Conservation (phyloP, 2,329 filamentous ascomycete genomes). For the Verticillium alfalfae region DNA sequence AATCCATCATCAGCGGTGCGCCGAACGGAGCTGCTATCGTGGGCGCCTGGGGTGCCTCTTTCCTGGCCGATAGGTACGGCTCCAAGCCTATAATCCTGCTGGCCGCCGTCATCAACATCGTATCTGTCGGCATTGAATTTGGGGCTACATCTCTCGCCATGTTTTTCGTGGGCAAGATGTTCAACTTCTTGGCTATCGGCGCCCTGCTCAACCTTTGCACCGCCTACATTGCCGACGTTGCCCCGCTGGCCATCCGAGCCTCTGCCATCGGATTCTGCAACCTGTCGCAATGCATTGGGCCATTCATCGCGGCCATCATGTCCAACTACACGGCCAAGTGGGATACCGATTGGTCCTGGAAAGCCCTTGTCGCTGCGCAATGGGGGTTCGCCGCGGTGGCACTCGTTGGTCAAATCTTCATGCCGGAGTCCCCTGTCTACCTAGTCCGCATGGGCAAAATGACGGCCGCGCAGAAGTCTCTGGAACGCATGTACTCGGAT, state of each 20-base stretch:
- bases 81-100: slow-evolving; percentile 15
- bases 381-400: slow-evolving; percentile 32
- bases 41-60: slow-evolving; percentile 16
- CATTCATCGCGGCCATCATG: slow-evolving; percentile 30
- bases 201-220: slow-evolving; percentile 30
- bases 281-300: slow-evolving; percentile 31
- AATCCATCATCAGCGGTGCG: slow-evolving; percentile 19
- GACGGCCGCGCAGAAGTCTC: slow-evolving; percentile 22
- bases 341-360: slow-evolving; percentile 32
- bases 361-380: slow-evolving; percentile 31
- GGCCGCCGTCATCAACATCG: slow-evolving; percentile 17
- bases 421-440: slow-evolving; percentile 37
- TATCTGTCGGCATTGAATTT: slow-evolving; percentile 22
- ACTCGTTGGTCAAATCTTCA: slow-evolving; percentile 20
- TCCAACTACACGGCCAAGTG: slow-evolving; percentile 27
- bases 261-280: slow-evolving; percentile 28
- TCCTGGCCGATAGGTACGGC: slow-evolving; percentile 16
- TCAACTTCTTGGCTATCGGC: slow-evolving; percentile 24
- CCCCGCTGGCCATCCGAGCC: slow-evolving; percentile 29
- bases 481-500: slow-evolving; percentile 24
- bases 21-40: slow-evolving; percentile 16
- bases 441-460: slow-evolving; percentile 27
- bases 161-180: slow-evolving; percentile 22
- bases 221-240: slow-evolving; percentile 29
- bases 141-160: slow-evolving; percentile 19